Evolutionary conservation across 768 basidiomycete species (phyloP).

Genomic region (Termitomyces sp.): DNA sequence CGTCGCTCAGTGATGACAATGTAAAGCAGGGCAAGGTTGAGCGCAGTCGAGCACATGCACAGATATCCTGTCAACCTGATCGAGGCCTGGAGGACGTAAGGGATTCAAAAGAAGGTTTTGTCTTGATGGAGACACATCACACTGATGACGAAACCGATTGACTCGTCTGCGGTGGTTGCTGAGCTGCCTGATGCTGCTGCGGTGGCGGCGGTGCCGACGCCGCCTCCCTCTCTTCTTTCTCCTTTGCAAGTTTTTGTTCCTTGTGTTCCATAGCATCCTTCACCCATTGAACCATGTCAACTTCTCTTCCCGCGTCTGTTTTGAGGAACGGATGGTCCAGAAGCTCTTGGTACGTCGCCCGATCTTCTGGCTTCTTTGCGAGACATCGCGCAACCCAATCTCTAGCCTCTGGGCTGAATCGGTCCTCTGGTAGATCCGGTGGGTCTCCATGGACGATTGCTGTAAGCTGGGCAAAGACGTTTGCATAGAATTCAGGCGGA

Average conservation of each 20-base stretch:
- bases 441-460: slow-evolving; percentile 96
- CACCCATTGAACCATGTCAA: slow-evolving; percentile 89
- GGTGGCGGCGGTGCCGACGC: background rate
- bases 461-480: slow-evolving; percentile 93
- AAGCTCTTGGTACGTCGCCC: slow-evolving; percentile 82
- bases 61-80: background rate
- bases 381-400: slow-evolving; percentile 84
- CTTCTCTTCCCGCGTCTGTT: slow-evolving; percentile 44
- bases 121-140: background rate
- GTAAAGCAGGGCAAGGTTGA: background rate
- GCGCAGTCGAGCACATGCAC: background rate
- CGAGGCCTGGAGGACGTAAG: background rate
- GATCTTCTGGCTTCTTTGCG: slow-evolving; percentile 67
- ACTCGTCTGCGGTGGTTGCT: background rate
- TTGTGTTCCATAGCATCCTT: slow-evolving; percentile 35
- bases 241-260: slow-evolving; percentile 9
- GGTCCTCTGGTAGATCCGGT: slow-evolving; percentile 72
- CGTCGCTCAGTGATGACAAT: background rate
- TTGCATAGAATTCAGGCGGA: slow-evolving; percentile 94
- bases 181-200: background rate
- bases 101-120: background rate
- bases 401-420: slow-evolving; percentile 61
- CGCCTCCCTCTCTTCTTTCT: slow-evolving; percentile 1
- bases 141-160: background rate
- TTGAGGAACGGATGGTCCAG: slow-evolving; percentile 79